Evolutionary conservation across 139 green algal genomes (phyloP), one percentile per base, ranked within the genome.

Genomic region (Coelastrella sp.): DNA sequence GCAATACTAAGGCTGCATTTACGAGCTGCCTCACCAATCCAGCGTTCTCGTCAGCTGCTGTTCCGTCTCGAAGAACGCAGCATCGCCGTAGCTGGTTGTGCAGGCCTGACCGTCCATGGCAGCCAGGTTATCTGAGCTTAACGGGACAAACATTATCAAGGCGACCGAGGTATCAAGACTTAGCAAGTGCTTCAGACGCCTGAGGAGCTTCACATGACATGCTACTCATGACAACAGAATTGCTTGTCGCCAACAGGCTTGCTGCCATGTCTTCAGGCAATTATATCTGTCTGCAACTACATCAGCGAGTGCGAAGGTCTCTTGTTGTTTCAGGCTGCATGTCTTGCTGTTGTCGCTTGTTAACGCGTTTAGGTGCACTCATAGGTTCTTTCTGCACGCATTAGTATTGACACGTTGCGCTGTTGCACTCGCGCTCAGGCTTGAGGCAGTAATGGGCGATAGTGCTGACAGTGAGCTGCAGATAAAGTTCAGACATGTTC

Each of bases 401-500:
- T 47, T 47, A 47, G 32, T 47, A 47, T 47, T 47, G 32, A 47
- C 32, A 47, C 32, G 32, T 47, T 47, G 32, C 32, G 32, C 61
- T 71, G 61, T 13, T 71, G 61, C 61, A 13, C 32, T 80, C 10
- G 11, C 8, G 73, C 73, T 10, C 13, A 14, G 8, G 73, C 17
- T 54, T 16, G 22, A 11, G 54, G 76, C 54, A 71, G 47, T 19
- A 84, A 66, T 66, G 78, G 78, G 78, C 14, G 78, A 65, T 84
- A 84, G 56, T 58, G 74, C 22, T 76, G 68, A 76, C 17, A 23
- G 14, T 14, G 82, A 87, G 54, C 57, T 90, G 17, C 76, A 86
- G 76, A 75, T 91, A 58, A 80, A 80, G 17, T 86, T 91, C 66
- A 84, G 87, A 65, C 87, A 91, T 17, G 75, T 61, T 54, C 54